phyloP scores from a whole-genome alignment of 2,329 filamentous ascomycete species.

The Ceratocystis cacaofunesta region DNA sequence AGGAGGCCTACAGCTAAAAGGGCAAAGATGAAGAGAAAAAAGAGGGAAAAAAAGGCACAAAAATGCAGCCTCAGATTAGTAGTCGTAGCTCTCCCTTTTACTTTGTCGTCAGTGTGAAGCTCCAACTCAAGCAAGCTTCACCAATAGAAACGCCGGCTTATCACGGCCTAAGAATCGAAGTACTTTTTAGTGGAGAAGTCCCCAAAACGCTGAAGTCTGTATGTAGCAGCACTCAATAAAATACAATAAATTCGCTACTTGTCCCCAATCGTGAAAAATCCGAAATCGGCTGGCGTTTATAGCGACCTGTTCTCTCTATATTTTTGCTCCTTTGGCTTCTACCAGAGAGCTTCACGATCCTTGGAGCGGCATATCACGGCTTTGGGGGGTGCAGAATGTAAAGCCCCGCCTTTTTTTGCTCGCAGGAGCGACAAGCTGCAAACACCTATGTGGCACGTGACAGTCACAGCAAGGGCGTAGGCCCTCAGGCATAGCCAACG shows the following conservation, averaged over 20 bases:
- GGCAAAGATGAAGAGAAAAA: background rate
- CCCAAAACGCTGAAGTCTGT: background rate
- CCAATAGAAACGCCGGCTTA: constrained; percentile 21
- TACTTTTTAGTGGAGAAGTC: background rate
- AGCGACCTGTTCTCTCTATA: background rate
- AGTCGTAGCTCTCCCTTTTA: background rate
- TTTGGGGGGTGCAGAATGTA: background rate
- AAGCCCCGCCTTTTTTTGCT: background rate
- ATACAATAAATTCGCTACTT: background rate
- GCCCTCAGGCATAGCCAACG: no score
- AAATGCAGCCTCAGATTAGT: background rate
- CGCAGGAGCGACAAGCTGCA: constrained; percentile 1
- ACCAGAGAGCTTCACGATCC: background rate
- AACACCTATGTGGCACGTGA: background rate
- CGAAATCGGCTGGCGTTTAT: background rate
- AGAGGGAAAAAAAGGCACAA: background rate
- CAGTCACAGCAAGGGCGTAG: background rate
- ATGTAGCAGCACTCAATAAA: background rate
- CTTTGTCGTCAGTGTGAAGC: constrained; percentile 6
- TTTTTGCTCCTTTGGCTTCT: background rate
- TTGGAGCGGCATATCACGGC: constrained; percentile 2
- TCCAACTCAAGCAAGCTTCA: background rate
- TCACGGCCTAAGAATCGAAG: constrained; percentile 21
- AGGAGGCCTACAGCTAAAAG: background rate
- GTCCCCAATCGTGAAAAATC: background rate